phyloP scores from a whole-genome alignment of 495 filamentous ascomycete species.

The Parachaetomium inaequale region DNA sequence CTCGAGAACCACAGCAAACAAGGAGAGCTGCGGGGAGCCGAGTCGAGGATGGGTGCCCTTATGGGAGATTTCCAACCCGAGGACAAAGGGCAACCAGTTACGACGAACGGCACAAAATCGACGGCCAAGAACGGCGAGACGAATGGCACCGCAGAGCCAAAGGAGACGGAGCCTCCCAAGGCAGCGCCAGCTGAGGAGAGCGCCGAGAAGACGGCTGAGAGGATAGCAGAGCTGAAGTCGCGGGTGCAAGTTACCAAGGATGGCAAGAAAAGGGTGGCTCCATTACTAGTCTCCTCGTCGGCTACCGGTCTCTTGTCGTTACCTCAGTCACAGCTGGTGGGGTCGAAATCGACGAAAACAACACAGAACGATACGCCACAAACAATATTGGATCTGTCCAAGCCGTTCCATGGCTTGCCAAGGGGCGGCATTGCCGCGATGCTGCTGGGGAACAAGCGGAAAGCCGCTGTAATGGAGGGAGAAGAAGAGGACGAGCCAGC shows the following conservation, averaged over 20 bases:
- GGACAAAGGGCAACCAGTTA: slow-evolving; percentile 31
- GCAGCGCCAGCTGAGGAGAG: slow-evolving; percentile 40
- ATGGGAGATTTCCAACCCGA: slow-evolving; percentile 74
- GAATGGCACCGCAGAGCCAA: slow-evolving; percentile 35
- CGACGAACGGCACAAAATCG: slow-evolving; percentile 44
- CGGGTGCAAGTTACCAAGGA: slow-evolving; percentile 94
- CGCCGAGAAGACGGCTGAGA: slow-evolving; percentile 55
- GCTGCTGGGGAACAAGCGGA: slow-evolving; percentile 90
- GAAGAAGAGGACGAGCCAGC: slow-evolving; percentile 57
- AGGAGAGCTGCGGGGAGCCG: slow-evolving; percentile 79
- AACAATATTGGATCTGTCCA: slow-evolving; percentile 84
- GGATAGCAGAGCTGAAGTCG: slow-evolving; percentile 77
- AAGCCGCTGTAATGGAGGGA: slow-evolving; percentile 63
- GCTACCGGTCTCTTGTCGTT: slow-evolving; percentile 79
- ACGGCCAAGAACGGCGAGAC: slow-evolving; percentile 34
- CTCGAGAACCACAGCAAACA: slow-evolving; percentile 90
- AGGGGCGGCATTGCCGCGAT: slow-evolving; percentile 82
- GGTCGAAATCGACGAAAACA: slow-evolving; percentile 58
- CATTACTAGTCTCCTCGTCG: slow-evolving; percentile 81
- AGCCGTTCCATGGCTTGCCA: slow-evolving; percentile 89
- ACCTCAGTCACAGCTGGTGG: slow-evolving; percentile 79
- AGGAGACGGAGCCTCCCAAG: slow-evolving; percentile 24
- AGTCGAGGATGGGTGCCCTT: slow-evolving; percentile 93
- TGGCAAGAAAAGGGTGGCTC: slow-evolving; percentile 92
- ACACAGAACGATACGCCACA: slow-evolving; percentile 72